phyloP scores from a whole-genome alignment of 768 basidiomycete genomes.

The Tricholoma matsutake region DNA sequence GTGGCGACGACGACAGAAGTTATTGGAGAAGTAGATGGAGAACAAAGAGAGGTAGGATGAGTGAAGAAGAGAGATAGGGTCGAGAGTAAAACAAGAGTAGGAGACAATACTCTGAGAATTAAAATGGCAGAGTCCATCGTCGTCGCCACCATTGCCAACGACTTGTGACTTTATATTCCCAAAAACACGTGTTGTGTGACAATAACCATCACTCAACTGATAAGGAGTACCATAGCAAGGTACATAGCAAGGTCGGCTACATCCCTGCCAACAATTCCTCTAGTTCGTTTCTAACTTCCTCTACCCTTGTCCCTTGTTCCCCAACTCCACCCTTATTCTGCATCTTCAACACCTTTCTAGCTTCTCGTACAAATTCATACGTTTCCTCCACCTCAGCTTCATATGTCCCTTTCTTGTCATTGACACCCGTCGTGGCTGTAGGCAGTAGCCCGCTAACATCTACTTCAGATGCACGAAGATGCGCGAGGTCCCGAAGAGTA shows the following conservation, averaged over 20 bases:
- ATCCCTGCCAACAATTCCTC: constrained; percentile 48
- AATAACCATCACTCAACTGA: constrained; percentile 9
- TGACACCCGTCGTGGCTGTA: constrained; percentile 9
- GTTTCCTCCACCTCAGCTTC: constrained; percentile 49
- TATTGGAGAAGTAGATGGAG: constrained; percentile 53
- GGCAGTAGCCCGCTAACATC: constrained; percentile 29
- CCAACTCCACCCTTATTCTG: constrained; percentile 36
- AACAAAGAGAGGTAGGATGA: constrained; percentile 43
- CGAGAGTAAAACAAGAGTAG: constrained; percentile 59
- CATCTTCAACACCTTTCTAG: constrained; percentile 54
- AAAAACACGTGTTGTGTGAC: constrained; percentile 23
- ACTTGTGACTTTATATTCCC: constrained; percentile 21
- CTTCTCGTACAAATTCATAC: constrained; percentile 54
- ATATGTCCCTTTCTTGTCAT: constrained; percentile 16
- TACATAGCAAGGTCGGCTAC: too few relatives aligned
- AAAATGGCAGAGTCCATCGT: constrained; percentile 25
- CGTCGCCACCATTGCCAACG: constrained; percentile 24
- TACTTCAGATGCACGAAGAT: constrained; percentile 57
- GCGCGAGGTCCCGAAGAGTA: constrained; percentile 69
- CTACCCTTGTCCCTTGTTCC: constrained; percentile 48
- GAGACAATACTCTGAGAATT: constrained; percentile 63
- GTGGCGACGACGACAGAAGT: constrained; percentile 74
- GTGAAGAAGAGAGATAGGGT: constrained; percentile 57
- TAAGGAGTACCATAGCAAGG: too few relatives aligned
- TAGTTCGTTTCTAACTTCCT: constrained; percentile 49